Conservation (phyloP, 2,329 filamentous ascomycete species). For the Fusarium agapanthi region DNA sequence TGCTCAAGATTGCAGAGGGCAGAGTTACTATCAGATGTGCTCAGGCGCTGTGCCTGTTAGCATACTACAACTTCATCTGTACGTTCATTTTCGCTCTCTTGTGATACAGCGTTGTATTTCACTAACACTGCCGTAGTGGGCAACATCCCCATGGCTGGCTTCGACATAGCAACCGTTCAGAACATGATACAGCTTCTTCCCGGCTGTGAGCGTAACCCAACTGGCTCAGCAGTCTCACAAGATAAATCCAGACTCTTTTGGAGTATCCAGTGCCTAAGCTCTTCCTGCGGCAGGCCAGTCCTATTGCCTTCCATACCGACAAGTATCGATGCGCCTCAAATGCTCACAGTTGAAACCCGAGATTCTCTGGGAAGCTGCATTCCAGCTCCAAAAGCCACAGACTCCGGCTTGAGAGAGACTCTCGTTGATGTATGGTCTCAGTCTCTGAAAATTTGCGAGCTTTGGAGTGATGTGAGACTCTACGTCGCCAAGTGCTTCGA, state of each 20-base stretch:
- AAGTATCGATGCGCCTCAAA: background rate
- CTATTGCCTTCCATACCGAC: background rate
- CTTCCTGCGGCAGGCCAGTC: background rate
- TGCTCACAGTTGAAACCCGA: background rate
- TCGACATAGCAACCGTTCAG: slow-evolving; percentile 15
- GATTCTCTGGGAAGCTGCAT: background rate
- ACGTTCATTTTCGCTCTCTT: no score
- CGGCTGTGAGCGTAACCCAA: accelerated
- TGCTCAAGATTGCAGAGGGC: slow-evolving; percentile 20
- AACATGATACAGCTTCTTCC: slow-evolving; percentile 1
- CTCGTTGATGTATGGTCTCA: slow-evolving; percentile 8
- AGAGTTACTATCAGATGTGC: background rate
- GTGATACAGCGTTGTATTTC: accelerated
- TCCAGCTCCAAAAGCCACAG: background rate
- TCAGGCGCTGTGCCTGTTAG: slow-evolving; percentile 7
- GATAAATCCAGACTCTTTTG: slow-evolving; percentile 3
- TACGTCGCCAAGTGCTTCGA: slow-evolving; percentile 22
- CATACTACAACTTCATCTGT: slow-evolving; percentile 16
- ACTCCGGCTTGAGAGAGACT: accelerated
- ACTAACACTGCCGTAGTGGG: background rate
- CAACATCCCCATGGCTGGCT: slow-evolving; percentile 8
- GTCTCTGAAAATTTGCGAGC: background rate
- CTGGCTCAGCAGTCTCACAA: background rate
- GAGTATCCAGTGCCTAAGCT: slow-evolving; percentile 4
- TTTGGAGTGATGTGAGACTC: slow-evolving; percentile 8